phyloP scores from a whole-genome alignment of 495 filamentous ascomycete genomes.

The Lophiotrema nucula region DNA sequence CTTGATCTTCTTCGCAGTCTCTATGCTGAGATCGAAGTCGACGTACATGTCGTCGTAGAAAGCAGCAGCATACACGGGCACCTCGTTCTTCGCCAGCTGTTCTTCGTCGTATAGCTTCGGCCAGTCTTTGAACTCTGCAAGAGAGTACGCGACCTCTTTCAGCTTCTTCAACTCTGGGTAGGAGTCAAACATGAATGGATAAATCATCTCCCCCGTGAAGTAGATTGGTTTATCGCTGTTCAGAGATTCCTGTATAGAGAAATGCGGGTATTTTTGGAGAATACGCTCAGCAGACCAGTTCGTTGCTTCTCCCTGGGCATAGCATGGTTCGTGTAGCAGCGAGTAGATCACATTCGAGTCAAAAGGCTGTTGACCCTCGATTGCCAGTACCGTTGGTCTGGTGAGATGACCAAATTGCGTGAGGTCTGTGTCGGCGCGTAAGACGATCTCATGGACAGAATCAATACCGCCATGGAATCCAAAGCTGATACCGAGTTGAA shows the following conservation, averaged over 20 bases:
- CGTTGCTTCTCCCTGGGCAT: conserved; percentile 62
- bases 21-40: conserved; percentile 66
- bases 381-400: conserved; percentile 59
- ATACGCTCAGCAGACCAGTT: conserved; percentile 64
- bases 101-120: conserved; percentile 70
- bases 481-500: conserved; percentile 72
- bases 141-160: conserved; percentile 61
- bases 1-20: conserved; percentile 73
- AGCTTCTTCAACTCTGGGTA: conserved; percentile 69
- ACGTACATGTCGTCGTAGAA: conserved; percentile 96
- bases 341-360: conserved; percentile 80
- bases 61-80: conserved; percentile 84
- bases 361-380: conserved; percentile 65
- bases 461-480: conserved; percentile 58
- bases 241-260: conserved; percentile 40
- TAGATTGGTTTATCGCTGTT: conserved; percentile 56
- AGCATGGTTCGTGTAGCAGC: conserved; percentile 80
- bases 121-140: conserved; percentile 70
- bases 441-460: conserved; percentile 56
- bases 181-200: conserved; percentile 73
- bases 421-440: conserved; percentile 67
- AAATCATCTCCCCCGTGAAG: conserved; percentile 94
- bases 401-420: conserved; percentile 70
- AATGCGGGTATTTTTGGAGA: conserved; percentile 44
- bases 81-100: conserved; percentile 71